These are phyloP conservation scores for Neofusicoccum ribis DNA, from an alignment of 2,329 filamentous ascomycete species.

Conservation along the genomic window DNA sequence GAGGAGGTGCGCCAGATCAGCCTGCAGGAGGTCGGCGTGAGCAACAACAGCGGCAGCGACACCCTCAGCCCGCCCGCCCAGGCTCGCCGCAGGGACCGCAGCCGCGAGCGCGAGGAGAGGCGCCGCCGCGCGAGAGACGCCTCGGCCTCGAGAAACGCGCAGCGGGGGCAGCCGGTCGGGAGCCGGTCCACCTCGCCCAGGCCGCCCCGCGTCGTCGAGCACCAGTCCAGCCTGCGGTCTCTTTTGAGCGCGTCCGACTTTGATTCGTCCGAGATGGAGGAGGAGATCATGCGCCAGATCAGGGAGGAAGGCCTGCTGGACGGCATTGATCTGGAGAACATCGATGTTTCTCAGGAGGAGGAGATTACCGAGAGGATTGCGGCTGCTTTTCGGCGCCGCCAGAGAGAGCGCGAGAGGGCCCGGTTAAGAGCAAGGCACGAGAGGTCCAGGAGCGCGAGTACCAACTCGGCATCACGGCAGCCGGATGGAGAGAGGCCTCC, in stretches of 20 bases:
- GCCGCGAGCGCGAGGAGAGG: constrained; percentile 26
- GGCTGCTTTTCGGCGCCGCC: constrained; percentile 78
- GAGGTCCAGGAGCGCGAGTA: constrained; percentile 41
- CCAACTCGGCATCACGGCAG: constrained; percentile 5
- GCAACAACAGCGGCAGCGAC: constrained; percentile 27
- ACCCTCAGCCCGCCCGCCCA: constrained; percentile 43
- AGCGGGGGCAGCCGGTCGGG: background rate
- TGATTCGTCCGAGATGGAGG: constrained; percentile 75
- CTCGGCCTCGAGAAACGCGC: background rate
- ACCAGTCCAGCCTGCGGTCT: constrained; percentile 85
- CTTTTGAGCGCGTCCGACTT: constrained; percentile 78
- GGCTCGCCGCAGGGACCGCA: constrained; percentile 34
- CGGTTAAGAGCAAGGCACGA: constrained; percentile 35
- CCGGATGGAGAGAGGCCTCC: constrained; percentile 31
- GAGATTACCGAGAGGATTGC: constrained; percentile 89
- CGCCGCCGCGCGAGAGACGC: constrained; percentile 18
- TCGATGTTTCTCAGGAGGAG: constrained; percentile 81
- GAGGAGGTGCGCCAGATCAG: constrained; percentile 73
- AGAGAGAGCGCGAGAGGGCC: constrained; percentile 58
- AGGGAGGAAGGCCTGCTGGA: constrained; percentile 84
- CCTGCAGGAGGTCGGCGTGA: constrained; percentile 64
- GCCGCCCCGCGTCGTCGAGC: constrained; percentile 67
- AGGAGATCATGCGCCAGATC: constrained; percentile 86
- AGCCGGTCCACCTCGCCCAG: background rate
- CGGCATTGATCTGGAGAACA: constrained; percentile 83